Conservation (phyloP, 352 stramenopile species). For the Phytophthora hibernalis region DNA sequence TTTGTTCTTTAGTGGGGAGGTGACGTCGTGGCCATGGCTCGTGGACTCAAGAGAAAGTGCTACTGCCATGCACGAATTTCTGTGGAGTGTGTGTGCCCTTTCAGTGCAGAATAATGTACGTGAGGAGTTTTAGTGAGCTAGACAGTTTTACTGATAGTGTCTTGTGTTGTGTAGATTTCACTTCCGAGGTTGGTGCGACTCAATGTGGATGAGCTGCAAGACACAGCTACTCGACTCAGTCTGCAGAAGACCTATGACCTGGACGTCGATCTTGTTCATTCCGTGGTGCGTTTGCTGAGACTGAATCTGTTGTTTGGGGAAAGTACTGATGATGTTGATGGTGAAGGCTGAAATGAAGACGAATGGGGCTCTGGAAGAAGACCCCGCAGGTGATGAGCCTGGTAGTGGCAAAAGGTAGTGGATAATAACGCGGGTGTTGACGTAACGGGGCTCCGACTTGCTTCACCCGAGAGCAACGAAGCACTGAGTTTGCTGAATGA, state of each 20-base stretch:
- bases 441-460: conserved; percentile 46
- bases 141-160: neutral
- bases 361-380: conserved; percentile 7
- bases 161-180: conserved; percentile 27
- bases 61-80: conserved; percentile 75
- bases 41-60: conserved; percentile 57
- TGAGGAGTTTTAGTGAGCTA: neutral
- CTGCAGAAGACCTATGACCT: conserved; percentile 70
- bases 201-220: conserved; percentile 66
- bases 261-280: conserved; percentile 65
- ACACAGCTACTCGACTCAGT: conserved; percentile 56
- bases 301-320: conserved; percentile 4
- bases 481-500: conserved; percentile 51
- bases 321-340: conserved; percentile 4
- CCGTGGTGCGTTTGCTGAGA: conserved; percentile 42
- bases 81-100: conserved; percentile 74
- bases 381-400: neutral
- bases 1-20: conserved; percentile 57
- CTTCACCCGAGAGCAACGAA: conserved; percentile 67
- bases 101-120: conserved; percentile 58
- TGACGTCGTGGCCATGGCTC: conserved; percentile 63
- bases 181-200: conserved; percentile 65
- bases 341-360: conserved; percentile 53
- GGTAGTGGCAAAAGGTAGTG: conserved; percentile 9
- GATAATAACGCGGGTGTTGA: conserved; percentile 23